Evolutionary conservation across 1,139 yeast species (phyloP), one percentile per base, ranked within the genome.

Genomic region (Debaryomyces fabryi): DNA sequence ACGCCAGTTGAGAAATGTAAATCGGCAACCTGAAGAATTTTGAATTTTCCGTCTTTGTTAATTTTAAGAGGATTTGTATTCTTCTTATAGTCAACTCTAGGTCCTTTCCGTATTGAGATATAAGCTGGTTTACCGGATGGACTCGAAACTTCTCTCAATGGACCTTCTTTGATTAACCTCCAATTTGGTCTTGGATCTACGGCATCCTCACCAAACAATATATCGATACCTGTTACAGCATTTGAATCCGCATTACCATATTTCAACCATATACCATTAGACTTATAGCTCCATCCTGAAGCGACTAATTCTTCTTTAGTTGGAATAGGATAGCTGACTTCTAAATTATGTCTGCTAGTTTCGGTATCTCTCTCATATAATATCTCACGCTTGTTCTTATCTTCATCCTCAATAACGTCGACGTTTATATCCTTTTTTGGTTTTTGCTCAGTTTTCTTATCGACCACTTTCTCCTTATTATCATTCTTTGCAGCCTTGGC

Each of bases 21-120:
- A 63, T 92, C 98, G 0, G 97, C 95, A 2, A 91, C 79, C 63
- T 92, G 97, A 12, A 89, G 67, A 39, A 92, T 83, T 63, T 88
- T 90, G 65, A 86, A 88, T 53, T 75, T 80, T 2, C 78, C 83
- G 27, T 78, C 64, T 3, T 54, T 48, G 30, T 58, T 53, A 48
- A 71, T 57, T 49, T 68, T 65, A 43, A 73, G 58, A 60, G 66
- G 45, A 1, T 61, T 54, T 39, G 50, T 58, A 41, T 51, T 59
- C 20, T 59, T 50, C 18, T 55, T 58, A 52, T 68, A 70, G 58
- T 66, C 58, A 44, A 49, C 33, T 40, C 52, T 57, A 6, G 58
- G 56, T 5, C 72, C 64, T 42, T 62, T 46, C 48, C 74, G 50
- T 54, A 67, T 45, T 58, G 83, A 52, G 43, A 69, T 16, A 64